Conservation (phyloP, 495 filamentous ascomycete species). For the Cercophora samala region DNA sequence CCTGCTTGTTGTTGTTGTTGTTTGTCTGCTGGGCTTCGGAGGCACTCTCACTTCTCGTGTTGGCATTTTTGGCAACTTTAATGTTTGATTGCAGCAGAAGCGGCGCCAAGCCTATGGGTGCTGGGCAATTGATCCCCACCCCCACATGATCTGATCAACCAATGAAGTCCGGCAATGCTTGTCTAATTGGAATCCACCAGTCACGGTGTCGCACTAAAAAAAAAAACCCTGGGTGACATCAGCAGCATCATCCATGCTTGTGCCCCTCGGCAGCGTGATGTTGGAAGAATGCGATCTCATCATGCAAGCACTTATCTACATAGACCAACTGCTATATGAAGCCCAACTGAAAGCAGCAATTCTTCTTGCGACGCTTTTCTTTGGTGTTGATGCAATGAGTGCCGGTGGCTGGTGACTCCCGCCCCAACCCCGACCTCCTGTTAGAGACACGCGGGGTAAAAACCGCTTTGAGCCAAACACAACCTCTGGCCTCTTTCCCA, state of each 20-base stretch:
- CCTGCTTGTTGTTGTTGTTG: neutral
- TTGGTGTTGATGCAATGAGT: neutral
- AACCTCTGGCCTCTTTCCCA: constrained; percentile 21
- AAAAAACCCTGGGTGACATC: constrained; percentile 1
- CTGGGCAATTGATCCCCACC: no score
- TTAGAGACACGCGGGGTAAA: constrained; percentile 33
- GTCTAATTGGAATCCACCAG: no score
- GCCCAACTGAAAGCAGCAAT: neutral
- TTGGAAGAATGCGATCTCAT: neutral
- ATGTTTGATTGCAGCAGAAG: constrained; percentile 19
- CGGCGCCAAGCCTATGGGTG: constrained; percentile 9
- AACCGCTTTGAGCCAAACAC: constrained; percentile 11
- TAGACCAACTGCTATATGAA: neutral
- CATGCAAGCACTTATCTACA: neutral
- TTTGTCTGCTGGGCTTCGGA: neutral
- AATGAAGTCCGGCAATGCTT: neutral
- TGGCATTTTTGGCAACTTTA: constrained; percentile 5
- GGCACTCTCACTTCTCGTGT: constrained; percentile 14
- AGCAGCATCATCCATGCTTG: neutral
- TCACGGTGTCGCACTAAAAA: neutral
- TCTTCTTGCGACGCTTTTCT: neutral
- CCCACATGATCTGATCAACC: neutral
- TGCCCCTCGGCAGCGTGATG: neutral
- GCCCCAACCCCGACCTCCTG: neutral
- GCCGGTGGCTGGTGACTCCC: neutral